phyloP scores from a whole-genome alignment of 106 monocot genomes.

The Gastrodia elata region DNA sequence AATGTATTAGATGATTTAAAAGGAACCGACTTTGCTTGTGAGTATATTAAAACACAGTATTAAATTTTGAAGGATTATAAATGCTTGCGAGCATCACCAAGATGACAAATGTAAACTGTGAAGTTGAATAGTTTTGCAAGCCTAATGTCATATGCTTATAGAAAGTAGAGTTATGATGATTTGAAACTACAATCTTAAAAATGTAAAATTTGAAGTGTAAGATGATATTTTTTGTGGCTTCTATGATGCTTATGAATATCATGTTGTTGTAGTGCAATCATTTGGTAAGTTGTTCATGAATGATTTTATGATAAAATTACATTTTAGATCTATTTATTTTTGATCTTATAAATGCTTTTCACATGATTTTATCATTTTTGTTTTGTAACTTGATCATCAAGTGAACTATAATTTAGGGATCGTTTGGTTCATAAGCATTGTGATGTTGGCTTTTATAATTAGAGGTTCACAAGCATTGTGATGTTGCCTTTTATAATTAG shows the following conservation, averaged over 20 bases:
- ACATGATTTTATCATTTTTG: neutral
- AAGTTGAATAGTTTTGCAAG: neutral
- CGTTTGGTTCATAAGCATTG: neutral
- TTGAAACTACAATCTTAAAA: slow-evolving; percentile 1
- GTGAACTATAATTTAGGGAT: neutral
- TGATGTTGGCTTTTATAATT: neutral
- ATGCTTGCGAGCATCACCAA: neutral
- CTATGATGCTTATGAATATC: neutral
- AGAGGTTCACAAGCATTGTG: neutral
- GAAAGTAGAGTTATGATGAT: neutral
- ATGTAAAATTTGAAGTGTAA: neutral
- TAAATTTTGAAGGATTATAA: neutral
- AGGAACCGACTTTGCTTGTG: neutral
- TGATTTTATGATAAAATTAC: neutral
- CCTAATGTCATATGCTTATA: neutral
- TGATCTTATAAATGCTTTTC: neutral
- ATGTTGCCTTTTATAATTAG: too few species aligned
- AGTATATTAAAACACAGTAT: neutral
- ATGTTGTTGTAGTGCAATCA: neutral
- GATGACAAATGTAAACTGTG: neutral
- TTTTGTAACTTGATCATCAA: neutral
- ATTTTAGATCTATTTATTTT: neutral
- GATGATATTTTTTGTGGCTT: neutral
- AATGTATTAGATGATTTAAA: neutral
- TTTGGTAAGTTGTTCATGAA: neutral